Evolutionary conservation across 1,139 yeast genomes (phyloP).

Genomic region (Zhuliangozyma parablackwelliae): DNA sequence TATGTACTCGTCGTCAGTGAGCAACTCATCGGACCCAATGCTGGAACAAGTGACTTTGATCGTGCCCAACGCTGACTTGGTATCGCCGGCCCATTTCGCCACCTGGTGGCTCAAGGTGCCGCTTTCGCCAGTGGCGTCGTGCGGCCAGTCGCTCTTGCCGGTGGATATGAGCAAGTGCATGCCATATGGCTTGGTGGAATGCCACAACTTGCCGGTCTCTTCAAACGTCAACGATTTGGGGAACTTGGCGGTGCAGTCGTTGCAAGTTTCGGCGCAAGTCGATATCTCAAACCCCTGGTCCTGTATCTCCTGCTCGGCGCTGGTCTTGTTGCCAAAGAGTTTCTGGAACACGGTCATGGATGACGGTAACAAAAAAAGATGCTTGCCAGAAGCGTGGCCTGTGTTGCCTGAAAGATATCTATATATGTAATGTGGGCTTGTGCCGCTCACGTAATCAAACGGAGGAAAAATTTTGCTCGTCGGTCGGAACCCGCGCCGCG

Average conservation of each 20-base stretch:
- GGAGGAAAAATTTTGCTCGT: too few relatives aligned
- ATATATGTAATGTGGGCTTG: too few relatives aligned
- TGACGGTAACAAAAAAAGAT: neutral
- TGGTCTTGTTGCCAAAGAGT: constrained; percentile 5
- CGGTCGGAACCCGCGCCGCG: too few relatives aligned
- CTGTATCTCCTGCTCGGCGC: constrained; percentile 17
- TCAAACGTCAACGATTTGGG: constrained; percentile 56
- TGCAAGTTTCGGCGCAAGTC: constrained; percentile 47
- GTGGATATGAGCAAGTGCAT: constrained; percentile 78
- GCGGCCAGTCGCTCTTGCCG: constrained; percentile 81
- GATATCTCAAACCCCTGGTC: constrained; percentile 39
- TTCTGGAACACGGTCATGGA: constrained; percentile 8
- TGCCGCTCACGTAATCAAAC: too few relatives aligned
- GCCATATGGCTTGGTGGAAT: constrained; percentile 64
- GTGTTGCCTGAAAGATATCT: too few relatives aligned
- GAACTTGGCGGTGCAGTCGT: constrained; percentile 44
- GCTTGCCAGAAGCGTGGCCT: too few relatives aligned
- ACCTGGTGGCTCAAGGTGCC: constrained; percentile 52
- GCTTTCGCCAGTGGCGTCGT: constrained; percentile 57
- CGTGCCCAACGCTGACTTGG: constrained; percentile 15
- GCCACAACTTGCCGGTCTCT: constrained; percentile 51
- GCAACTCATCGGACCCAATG: constrained; percentile 33
- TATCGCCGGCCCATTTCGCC: constrained; percentile 40
- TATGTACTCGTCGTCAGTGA: constrained; percentile 38
- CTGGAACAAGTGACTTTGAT: constrained; percentile 55